Percentiles rank a stretch among this genome's conserved stretches.
phyloP scores from a whole-genome alignment of 2,329 filamentous ascomycete genomes.

The Sclerotinia sclerotiorum region DNA sequence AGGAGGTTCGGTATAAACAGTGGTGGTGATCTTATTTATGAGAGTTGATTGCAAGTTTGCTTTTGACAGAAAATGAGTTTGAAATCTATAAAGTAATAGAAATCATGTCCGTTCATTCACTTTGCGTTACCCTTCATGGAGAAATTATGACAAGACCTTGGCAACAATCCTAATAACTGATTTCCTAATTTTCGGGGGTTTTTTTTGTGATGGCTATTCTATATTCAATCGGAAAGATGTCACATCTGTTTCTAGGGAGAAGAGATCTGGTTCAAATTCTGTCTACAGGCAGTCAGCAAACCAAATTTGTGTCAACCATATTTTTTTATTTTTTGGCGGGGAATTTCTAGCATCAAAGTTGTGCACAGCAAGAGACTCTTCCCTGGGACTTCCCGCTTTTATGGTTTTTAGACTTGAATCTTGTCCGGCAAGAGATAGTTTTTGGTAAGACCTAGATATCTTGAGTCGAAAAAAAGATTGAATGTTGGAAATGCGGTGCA shows the following conservation, averaged over 20 bases:
- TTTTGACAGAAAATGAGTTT: accelerated
- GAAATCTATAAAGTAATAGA: not conserved
- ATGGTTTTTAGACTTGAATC: too few species aligned
- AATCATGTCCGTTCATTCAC: not conserved
- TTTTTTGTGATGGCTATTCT: too few species aligned
- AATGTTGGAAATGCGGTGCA: not conserved
- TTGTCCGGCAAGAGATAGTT: too few species aligned
- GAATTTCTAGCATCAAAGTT: not conserved
- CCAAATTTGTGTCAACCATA: too few species aligned
- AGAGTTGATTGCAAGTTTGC: not conserved
- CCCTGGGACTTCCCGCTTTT: not conserved
- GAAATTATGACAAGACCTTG: not conserved
- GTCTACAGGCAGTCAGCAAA: not conserved
- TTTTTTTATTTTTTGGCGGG: too few species aligned
- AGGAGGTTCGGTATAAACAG: not conserved
- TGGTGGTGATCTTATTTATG: not conserved
- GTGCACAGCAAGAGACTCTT: not conserved
- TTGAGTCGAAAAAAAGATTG: not conserved
- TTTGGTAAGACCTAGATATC: not conserved
- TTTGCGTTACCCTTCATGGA: too few species aligned
- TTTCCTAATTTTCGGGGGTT: too few species aligned
- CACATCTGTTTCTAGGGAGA: not conserved
- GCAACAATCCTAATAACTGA: too few species aligned
- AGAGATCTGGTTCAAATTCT: not conserved
- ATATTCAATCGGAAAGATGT: too few species aligned